phyloP scores from a whole-genome alignment of 148 eudicot species.

The Heliosperma pusillum region DNA sequence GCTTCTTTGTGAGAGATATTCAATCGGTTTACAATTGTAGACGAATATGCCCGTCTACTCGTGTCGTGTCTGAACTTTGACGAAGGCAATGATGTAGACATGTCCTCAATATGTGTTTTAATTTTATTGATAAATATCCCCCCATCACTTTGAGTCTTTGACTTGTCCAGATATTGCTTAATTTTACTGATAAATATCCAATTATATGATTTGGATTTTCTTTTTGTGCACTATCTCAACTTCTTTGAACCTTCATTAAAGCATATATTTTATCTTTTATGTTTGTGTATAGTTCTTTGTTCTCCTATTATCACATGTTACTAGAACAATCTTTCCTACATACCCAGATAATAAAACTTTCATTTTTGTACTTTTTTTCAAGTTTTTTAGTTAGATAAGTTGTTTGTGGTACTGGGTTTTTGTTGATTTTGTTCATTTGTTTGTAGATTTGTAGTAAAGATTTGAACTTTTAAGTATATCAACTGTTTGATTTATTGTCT shows the following conservation, averaged over 20 bases:
- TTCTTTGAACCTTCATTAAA: not conserved
- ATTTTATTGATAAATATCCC: not conserved
- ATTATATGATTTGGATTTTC: too few relatives aligned
- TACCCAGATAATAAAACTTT: not conserved
- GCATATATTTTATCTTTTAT: not conserved
- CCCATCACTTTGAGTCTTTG: not conserved
- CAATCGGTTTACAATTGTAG: too few relatives aligned
- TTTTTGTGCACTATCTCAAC: not conserved
- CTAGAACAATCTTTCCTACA: not conserved
- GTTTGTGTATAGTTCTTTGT: too few relatives aligned
- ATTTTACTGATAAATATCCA: not conserved
- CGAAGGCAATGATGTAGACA: not conserved
- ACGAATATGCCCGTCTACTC: too few relatives aligned
- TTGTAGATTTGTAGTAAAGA: not conserved
- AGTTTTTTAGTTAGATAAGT: not conserved
- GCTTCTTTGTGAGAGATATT: too few relatives aligned
- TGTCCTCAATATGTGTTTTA: not conserved
- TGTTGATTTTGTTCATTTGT: not conserved
- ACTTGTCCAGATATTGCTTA: not conserved
- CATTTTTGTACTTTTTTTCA: not conserved
- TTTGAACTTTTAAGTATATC: not conserved
- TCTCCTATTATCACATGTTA: not conserved
- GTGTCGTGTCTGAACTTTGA: too few relatives aligned
- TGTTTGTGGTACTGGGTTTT: not conserved
- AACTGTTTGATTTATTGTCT: constrained; percentile 25